Percentiles rank a stretch among this genome's conserved stretches.
Evolutionary conservation across 345 rosid species (phyloP).

Genomic region (Pistacia integerrima): DNA sequence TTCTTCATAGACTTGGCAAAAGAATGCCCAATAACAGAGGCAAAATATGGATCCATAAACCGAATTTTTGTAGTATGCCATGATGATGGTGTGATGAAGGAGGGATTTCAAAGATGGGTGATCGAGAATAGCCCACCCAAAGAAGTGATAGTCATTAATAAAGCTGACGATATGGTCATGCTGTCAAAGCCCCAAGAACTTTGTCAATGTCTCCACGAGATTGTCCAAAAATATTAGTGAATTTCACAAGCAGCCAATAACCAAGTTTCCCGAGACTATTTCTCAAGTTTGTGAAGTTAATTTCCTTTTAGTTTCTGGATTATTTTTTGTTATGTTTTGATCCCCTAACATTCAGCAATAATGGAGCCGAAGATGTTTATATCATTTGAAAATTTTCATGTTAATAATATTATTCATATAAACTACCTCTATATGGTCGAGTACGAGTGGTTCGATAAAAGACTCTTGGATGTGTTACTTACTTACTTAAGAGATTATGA

Average conservation of each 20-base stretch:
- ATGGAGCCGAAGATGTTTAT: too few species aligned
- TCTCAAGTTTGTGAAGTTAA: too few species aligned
- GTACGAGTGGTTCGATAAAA: too few species aligned
- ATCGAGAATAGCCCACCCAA: slow-evolving; percentile 17
- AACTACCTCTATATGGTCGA: too few species aligned
- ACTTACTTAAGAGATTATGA: too few species aligned
- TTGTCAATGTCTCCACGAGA: slow-evolving; percentile 15
- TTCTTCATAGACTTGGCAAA: slow-evolving; percentile 16
- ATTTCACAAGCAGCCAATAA: neutral
- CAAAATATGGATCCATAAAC: slow-evolving; percentile 19
- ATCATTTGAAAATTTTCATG: too few species aligned
- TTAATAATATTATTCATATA: too few species aligned
- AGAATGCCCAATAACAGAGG: slow-evolving; percentile 15
- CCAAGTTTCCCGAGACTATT: neutral
- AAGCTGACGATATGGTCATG: slow-evolving; percentile 30
- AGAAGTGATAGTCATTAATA: slow-evolving; percentile 12
- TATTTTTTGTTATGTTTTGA: too few species aligned
- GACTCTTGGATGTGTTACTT: too few species aligned
- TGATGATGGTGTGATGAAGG: slow-evolving; percentile 11
- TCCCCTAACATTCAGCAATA: too few species aligned
- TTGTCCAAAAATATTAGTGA: slow-evolving; percentile 6
- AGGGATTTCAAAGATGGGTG: slow-evolving; percentile 17
- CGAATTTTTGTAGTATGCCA: slow-evolving; percentile 17
- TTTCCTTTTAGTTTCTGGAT: too few species aligned
- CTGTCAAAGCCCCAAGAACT: slow-evolving; percentile 22